A percentile compares a stretch with the other conserved stretches of the same genome.
Evolutionary conservation across 805 yeast species (phyloP).

Genomic region (Wickerhamomyces strasburgensis): DNA sequence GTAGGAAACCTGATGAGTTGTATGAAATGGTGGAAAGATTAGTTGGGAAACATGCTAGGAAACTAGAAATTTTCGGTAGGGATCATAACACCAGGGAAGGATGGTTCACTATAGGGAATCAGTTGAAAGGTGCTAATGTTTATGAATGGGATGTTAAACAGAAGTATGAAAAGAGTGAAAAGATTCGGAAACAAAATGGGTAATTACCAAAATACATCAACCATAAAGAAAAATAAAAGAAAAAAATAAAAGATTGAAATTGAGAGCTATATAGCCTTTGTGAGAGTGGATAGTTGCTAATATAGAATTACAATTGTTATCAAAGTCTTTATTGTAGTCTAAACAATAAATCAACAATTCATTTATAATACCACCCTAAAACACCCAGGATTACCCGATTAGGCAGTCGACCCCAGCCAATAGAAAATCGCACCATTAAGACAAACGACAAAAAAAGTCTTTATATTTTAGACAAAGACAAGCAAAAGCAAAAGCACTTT

Average conservation of each 20-base stretch:
- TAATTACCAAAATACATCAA: slow-evolving; percentile 5
- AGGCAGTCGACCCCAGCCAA: slow-evolving; percentile 21
- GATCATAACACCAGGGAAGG: slow-evolving; percentile 83
- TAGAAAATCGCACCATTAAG: slow-evolving; percentile 5
- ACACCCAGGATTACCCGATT: slow-evolving; percentile 10
- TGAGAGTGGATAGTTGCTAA: too few relatives aligned
- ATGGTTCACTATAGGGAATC: slow-evolving; percentile 88
- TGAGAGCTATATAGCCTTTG: too few relatives aligned
- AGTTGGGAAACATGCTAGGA: slow-evolving; percentile 72
- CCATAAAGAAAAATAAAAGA: too few relatives aligned
- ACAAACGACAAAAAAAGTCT: slow-evolving; percentile 5
- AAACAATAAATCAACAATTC: too few relatives aligned
- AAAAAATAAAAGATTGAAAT: too few relatives aligned
- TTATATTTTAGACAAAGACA: too few relatives aligned
- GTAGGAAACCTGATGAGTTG: slow-evolving; percentile 87
- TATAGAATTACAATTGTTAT: too few relatives aligned
- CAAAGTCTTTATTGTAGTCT: too few relatives aligned
- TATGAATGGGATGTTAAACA: slow-evolving; percentile 51
- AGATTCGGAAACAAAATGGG: not conserved
- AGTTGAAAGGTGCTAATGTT: slow-evolving; percentile 54
- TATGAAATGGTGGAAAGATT: slow-evolving; percentile 82
- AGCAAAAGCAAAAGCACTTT: too few relatives aligned
- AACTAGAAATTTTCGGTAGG: slow-evolving; percentile 86
- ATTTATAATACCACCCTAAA: too few relatives aligned
- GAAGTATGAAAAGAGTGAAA: slow-evolving; percentile 26